Evolutionary conservation across 129 eudicot species (phyloP).

Genomic region (Artemisia annua): DNA sequence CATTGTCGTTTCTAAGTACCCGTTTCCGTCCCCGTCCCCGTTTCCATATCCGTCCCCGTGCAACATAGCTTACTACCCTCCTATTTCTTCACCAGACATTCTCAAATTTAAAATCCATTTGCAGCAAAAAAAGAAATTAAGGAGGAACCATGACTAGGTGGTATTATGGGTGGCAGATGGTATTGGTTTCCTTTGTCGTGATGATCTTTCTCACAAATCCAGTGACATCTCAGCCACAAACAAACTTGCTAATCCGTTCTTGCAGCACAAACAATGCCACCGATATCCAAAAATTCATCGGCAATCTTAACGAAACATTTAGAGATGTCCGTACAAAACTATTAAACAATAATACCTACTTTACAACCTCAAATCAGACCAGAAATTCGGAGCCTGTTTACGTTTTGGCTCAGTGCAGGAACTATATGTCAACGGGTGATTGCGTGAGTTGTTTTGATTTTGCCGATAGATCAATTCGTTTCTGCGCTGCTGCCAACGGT

Average conservation of each 20-base stretch:
- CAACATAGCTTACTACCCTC: too few species aligned
- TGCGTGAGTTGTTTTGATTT: conserved; percentile 64
- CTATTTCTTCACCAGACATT: too few species aligned
- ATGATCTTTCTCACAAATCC: conserved; percentile 20
- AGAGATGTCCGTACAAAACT: conserved; percentile 42
- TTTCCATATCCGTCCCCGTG: too few species aligned
- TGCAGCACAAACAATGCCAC: conserved; percentile 61
- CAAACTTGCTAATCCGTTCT: conserved; percentile 46
- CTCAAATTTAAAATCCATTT: too few species aligned
- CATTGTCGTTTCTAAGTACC: too few species aligned
- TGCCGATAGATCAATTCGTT: conserved; percentile 46
- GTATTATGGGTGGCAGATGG: conserved; percentile 23
- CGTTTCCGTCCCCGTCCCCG: too few species aligned
- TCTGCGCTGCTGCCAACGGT: conserved; percentile 63
- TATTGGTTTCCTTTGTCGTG: conserved; percentile 21
- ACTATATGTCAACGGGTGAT: conserved; percentile 51
- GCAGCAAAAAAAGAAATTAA: too few species aligned
- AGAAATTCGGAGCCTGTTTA: conserved; percentile 61
- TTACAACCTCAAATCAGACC: conserved; percentile 49
- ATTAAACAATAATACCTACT: conserved; percentile 36
- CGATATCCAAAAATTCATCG: conserved; percentile 32
- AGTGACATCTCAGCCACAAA: conserved; percentile 59
- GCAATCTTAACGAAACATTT: conserved; percentile 56
- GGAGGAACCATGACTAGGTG: conserved; percentile 18
- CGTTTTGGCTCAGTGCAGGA: conserved; percentile 66